These are phyloP conservation scores for Pseudogymnoascus sp. DNA, from an alignment of 2,329 filamentous ascomycete genomes.

Conservation along the genomic window DNA sequence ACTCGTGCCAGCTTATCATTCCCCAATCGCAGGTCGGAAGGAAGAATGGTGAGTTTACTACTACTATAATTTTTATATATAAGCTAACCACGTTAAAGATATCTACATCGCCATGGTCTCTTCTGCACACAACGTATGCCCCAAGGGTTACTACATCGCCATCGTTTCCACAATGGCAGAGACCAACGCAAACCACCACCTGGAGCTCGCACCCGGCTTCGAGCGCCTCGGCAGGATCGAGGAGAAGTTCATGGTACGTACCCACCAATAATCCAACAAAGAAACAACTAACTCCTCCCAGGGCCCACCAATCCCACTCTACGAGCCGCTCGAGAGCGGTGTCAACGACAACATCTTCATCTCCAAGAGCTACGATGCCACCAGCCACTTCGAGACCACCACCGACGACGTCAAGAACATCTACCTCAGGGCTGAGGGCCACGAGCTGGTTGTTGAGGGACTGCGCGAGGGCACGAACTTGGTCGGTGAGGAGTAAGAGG, in stretches of 20 bases:
- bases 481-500: slow-evolving; percentile 58
- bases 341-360: slow-evolving; percentile 88
- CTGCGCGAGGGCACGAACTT: slow-evolving; percentile 68
- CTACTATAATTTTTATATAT: not conserved
- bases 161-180: slow-evolving; percentile 98
- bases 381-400: slow-evolving; percentile 90
- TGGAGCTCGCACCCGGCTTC: slow-evolving; percentile 87
- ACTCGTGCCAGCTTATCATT: slow-evolving; percentile 93
- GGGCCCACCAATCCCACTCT: slow-evolving; percentile 82
- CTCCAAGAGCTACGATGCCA: slow-evolving; percentile 97
- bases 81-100: slow-evolving; percentile 44
- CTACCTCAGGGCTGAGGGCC: slow-evolving; percentile 72
- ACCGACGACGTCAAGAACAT: slow-evolving; percentile 92
- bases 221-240: slow-evolving; percentile 89
- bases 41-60: slow-evolving; percentile 67
- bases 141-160: slow-evolving; percentile 97
- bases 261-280: not conserved
- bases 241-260: slow-evolving; percentile 83
- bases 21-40: slow-evolving; percentile 95
- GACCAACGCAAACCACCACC: slow-evolving; percentile 82
- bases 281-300: slow-evolving; percentile 23
- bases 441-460: slow-evolving; percentile 82
- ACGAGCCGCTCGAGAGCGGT: slow-evolving; percentile 80
- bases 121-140: slow-evolving; percentile 93
- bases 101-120: slow-evolving; percentile 97